Evolutionary conservation across 352 stramenopile species (phyloP), one percentile per base, ranked within the genome.

Genomic region (Vaucheria bursata): DNA sequence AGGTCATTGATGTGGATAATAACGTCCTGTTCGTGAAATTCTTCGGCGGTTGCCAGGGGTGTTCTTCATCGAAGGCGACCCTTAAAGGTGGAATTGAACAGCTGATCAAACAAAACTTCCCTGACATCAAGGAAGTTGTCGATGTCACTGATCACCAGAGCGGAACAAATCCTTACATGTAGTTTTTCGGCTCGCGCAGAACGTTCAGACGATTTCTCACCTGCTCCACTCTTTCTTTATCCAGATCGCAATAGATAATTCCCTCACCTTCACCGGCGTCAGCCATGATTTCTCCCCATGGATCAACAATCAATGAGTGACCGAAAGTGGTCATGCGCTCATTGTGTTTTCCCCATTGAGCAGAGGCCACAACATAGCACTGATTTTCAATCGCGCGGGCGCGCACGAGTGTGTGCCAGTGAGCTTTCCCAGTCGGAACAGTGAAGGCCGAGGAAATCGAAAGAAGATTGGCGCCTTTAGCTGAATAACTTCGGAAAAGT

Each of bases 351-450:
- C 77, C 77, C 2, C 70, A 59, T 73, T 95, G 90, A 3, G 90
- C 90, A 12, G 90, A 85, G 8, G 90, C 90, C 4, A 93, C 49
- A 5, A 95, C 87, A 77, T 92, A 95, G 59, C 86, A 92, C 77
- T 95, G 90, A 65, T 77, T 91, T 85, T 95, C 90, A 59, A 94
- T 90, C 0, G 90, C 90, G 32, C 90, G 83, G 37, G 89, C 88
- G 77, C 86, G 80, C 0, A 95, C 77, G 8, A 94, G 81, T 31
- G 88, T 80, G 78, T 95, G 88, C 90, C 90, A 95, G 85, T 95
- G 90, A 6, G 90, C 90, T 35, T 85, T 82, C 5, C 90, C 90
- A 3, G 90, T 94, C 36, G 88, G 87, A 12, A 91, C 84, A 29
- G 89, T 95, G 80, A 95, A 95, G 7, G 90, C 90, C 32, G 6